Percentiles rank a stretch among this genome's conserved stretches.
Conservation (phyloP, 2,329 filamentous ascomycete species). For the Blastomyces gilchristii region DNA sequence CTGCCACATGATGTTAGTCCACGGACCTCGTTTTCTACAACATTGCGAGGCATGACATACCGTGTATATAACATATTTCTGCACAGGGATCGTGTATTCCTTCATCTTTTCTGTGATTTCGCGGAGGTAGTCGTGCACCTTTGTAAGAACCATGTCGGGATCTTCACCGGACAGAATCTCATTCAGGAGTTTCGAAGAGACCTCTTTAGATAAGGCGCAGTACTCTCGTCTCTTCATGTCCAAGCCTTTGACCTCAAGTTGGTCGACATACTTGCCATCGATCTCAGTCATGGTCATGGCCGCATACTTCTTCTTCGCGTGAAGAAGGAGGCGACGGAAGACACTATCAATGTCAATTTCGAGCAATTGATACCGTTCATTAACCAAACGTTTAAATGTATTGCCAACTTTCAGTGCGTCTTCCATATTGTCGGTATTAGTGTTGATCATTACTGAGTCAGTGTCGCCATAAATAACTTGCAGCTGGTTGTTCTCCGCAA, state of each 20-base stretch:
- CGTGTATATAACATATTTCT: constrained; percentile 96
- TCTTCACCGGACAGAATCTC: constrained; percentile 93
- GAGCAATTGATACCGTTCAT: constrained; percentile 80
- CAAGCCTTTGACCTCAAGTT: constrained; percentile 94
- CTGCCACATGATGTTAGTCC: constrained; percentile 24
- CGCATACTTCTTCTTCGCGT: constrained; percentile 99
- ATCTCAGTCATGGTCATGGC: constrained; percentile 87
- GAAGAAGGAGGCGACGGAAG: constrained; percentile 82
- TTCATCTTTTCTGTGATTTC: constrained; percentile 82
- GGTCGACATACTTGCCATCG: constrained; percentile 82
- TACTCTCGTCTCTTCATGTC: constrained; percentile 98
- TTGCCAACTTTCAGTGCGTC: constrained; percentile 85
- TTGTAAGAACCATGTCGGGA: constrained; percentile 72
- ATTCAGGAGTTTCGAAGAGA: constrained; percentile 79
- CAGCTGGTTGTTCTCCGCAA: constrained; percentile 81
- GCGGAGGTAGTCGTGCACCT: constrained; percentile 86
- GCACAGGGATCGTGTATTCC: constrained; percentile 58
- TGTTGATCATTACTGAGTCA: constrained; percentile 99
- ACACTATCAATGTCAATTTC: constrained; percentile 99
- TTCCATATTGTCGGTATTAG: constrained; percentile 85
- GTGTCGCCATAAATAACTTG: constrained; percentile 98
- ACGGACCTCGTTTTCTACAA: not conserved
- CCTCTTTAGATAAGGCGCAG: constrained; percentile 89
- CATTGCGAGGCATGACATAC: constrained; percentile 26
- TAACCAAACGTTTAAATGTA: constrained; percentile 91